Conservation (phyloP, 2,329 filamentous ascomycete species). For the Exophiala dermatitidis region DNA sequence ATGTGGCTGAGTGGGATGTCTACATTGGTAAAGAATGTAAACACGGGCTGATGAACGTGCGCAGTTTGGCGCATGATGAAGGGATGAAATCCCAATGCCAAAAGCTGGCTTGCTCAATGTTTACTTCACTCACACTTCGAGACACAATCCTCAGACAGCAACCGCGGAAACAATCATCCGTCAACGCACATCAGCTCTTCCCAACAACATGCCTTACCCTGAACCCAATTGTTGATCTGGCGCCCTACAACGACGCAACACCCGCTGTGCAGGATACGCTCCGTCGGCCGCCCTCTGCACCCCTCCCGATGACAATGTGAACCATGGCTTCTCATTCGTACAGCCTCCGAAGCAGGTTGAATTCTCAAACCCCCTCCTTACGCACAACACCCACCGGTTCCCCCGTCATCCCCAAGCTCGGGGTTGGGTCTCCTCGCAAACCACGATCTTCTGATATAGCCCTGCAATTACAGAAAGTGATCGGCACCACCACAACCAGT, state of each 20-base stretch:
- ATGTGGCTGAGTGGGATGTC: neutral
- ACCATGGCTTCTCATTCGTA: slow-evolving; percentile 25
- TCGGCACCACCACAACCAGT: slow-evolving; percentile 80
- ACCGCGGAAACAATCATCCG: neutral
- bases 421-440: slow-evolving; percentile 12
- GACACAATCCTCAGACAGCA: neutral
- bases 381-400: slow-evolving; percentile 18
- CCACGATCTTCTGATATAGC: slow-evolving; percentile 13
- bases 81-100: neutral
- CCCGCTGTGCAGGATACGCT: neutral
- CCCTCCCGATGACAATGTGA: slow-evolving; percentile 8
- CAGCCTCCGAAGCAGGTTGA: slow-evolving; percentile 24
- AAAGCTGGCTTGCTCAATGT: neutral
- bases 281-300: neutral
- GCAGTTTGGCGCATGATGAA: neutral
- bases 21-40: neutral
- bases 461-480: slow-evolving; percentile 41
- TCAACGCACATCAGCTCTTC: neutral
- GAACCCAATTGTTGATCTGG: neutral
- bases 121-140: neutral
- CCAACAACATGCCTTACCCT: neutral
- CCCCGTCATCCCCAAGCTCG: slow-evolving; percentile 13
- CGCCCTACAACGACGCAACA: neutral
- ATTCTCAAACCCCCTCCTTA: slow-evolving; percentile 17
- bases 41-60: neutral